phyloP scores from a whole-genome alignment of 225 moss, liverwort and hornwort genomes.

The Marchantia paleacea region DNA sequence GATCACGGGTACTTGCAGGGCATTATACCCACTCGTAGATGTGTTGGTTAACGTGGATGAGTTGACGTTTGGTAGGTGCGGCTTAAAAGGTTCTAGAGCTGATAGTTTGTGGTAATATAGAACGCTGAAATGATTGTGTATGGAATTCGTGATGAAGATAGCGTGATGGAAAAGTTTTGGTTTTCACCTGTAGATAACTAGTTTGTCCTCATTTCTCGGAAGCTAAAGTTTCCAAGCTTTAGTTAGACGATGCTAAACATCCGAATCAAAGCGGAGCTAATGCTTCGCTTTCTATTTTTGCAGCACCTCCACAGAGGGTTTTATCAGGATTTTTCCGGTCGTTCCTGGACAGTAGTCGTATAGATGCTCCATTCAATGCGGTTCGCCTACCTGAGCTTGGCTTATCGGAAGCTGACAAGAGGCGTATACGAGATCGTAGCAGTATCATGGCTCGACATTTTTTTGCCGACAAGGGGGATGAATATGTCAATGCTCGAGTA shows the following conservation, averaged over 20 bases:
- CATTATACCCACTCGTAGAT: neutral
- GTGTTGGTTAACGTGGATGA: neutral
- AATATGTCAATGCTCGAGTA: conserved; percentile 81
- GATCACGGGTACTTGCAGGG: neutral
- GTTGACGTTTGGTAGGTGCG: neutral
- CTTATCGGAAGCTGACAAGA: conserved; percentile 86
- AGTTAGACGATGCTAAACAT: neutral
- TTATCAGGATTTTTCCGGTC: conserved; percentile 75
- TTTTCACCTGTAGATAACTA: neutral
- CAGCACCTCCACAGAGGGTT: conserved; percentile 75
- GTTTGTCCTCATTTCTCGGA: neutral
- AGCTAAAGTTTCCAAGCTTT: neutral
- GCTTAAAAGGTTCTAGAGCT: neutral
- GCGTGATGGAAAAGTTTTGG: neutral
- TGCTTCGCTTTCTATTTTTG: conserved; percentile 12
- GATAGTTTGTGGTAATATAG: neutral
- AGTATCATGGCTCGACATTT: conserved; percentile 96
- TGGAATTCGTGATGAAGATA: neutral
- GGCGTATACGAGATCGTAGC: conserved; percentile 90
- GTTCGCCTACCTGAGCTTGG: conserved; percentile 80
- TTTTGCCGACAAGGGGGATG: conserved; percentile 88
- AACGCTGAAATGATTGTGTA: neutral
- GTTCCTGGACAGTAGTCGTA: conserved; percentile 78
- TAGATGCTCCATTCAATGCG: conserved; percentile 72
- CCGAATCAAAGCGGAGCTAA: neutral